A percentile compares a stretch with the other conserved stretches of the same genome.
These are phyloP conservation scores for Trypanosoma avium DNA, from an alignment of 208 protist species.

Conservation along the genomic window DNA sequence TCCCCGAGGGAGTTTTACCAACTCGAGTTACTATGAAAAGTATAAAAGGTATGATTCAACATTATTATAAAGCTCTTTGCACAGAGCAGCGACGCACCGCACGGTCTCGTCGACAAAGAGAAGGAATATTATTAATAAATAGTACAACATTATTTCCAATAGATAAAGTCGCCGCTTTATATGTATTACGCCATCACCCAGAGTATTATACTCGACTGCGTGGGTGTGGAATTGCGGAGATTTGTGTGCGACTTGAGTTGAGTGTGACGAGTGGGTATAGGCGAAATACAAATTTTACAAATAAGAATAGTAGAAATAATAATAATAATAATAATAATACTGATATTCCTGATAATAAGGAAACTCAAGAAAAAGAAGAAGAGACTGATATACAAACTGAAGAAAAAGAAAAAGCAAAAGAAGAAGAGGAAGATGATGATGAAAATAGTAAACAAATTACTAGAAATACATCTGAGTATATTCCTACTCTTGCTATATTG, in stretches of 20 bases:
- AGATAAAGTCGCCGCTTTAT: slow-evolving; percentile 43
- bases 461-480: slow-evolving; percentile 1
- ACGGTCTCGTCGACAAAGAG: not conserved
- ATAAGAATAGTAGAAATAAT: not conserved
- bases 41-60: slow-evolving; percentile 53
- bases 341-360: not conserved
- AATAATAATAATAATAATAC: not conserved
- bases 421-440: not conserved
- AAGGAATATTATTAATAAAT: too few relatives aligned
- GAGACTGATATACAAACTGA: not conserved
- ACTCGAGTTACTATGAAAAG: slow-evolving; percentile 32
- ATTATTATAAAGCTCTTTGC: slow-evolving; percentile 43
- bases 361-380: not conserved
- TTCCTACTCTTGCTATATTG: slow-evolving; percentile 3
- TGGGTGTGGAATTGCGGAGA: slow-evolving; percentile 62
- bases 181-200: slow-evolving; percentile 68
- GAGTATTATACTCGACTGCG: slow-evolving; percentile 52
- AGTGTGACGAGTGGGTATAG: not conserved
- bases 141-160: slow-evolving; percentile 48
- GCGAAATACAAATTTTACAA: not conserved
- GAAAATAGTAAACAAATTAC: not conserved
- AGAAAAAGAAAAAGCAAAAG: not conserved
- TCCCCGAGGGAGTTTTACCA: slow-evolving; percentile 33
- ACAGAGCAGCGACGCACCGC: slow-evolving; percentile 1
- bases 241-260: slow-evolving; percentile 33